Percentiles rank a stretch among this genome's conserved stretches.
Evolutionary conservation across 1,284 basidiomycete species (phyloP).

Genomic region (Ganoderma lingzhi): DNA sequence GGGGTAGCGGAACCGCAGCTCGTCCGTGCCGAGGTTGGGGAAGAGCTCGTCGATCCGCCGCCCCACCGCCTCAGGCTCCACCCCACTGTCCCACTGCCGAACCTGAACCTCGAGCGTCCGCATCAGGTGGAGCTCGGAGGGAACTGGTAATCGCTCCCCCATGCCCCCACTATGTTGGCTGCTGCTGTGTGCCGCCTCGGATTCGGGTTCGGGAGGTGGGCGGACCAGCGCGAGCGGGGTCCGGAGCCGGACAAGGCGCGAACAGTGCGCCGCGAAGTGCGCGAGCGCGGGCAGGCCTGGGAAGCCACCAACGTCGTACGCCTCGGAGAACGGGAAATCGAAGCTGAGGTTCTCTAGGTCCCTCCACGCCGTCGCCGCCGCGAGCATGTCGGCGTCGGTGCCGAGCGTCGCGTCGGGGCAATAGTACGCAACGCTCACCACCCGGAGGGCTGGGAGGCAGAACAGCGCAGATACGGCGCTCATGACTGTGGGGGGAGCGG

Average conservation of each 20-base stretch:
- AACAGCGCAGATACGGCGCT: neutral
- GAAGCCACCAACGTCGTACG: neutral
- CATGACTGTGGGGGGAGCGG: neutral
- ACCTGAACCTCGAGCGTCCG: neutral
- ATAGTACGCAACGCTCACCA: neutral
- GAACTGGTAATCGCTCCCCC: neutral
- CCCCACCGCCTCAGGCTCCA: neutral
- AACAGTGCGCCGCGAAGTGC: slow-evolving; percentile 4
- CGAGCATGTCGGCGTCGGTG: neutral
- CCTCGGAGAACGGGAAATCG: neutral
- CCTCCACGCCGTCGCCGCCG: neutral
- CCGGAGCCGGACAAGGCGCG: neutral
- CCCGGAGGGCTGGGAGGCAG: neutral
- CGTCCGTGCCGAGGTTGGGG: neutral
- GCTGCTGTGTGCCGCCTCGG: neutral
- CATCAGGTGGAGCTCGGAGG: neutral
- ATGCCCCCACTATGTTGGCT: neutral
- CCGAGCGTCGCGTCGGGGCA: neutral
- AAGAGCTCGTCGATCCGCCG: neutral
- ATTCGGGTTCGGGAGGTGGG: neutral
- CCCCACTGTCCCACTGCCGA: neutral
- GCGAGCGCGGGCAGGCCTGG: neutral
- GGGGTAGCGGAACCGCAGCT: neutral
- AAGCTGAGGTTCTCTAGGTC: neutral
- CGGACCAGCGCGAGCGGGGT: neutral